phyloP scores from a whole-genome alignment of 2,329 filamentous ascomycete genomes.

The Sporothrix curviconia region DNA sequence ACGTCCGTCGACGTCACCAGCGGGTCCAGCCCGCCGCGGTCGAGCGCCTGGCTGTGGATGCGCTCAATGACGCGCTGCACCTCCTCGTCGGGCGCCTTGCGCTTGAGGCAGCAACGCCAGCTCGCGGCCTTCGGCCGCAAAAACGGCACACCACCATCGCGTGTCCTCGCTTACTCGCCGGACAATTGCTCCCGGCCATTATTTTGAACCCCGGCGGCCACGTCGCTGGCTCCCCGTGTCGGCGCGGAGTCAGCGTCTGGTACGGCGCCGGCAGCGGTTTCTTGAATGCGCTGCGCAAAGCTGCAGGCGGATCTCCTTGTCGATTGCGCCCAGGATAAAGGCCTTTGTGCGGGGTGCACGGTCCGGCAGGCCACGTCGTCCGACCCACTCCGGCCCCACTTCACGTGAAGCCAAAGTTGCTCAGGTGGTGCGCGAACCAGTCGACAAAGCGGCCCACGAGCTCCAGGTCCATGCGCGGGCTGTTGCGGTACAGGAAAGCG shows the following conservation, averaged over 20 bases:
- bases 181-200: no score
- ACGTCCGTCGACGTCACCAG: slow-evolving; percentile 85
- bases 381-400: slow-evolving; percentile 96
- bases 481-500: slow-evolving; percentile 80
- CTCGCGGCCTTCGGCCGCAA: slow-evolving; percentile 76
- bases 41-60: slow-evolving; percentile 72
- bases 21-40: slow-evolving; percentile 68
- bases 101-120: slow-evolving; percentile 70
- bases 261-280: slow-evolving; percentile 85
- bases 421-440: slow-evolving; percentile 96
- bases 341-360: slow-evolving; percentile 83
- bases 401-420: slow-evolving; percentile 99
- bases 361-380: slow-evolving; percentile 73
- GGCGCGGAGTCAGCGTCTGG: slow-evolving; percentile 71
- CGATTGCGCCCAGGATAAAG: slow-evolving; percentile 82
- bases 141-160: no score
- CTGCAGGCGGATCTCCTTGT: slow-evolving; percentile 96
- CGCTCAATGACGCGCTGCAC: slow-evolving; percentile 73
- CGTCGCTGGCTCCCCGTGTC: slow-evolving; percentile 92
- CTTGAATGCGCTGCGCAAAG: slow-evolving; percentile 91
- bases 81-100: slow-evolving; percentile 79
- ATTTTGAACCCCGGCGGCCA: slow-evolving; percentile 97
- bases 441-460: slow-evolving; percentile 82
- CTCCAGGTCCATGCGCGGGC: slow-evolving; percentile 79
- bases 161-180: no score